Conservation (phyloP, 768 basidiomycete species). For the Tylopilus balloui region DNA sequence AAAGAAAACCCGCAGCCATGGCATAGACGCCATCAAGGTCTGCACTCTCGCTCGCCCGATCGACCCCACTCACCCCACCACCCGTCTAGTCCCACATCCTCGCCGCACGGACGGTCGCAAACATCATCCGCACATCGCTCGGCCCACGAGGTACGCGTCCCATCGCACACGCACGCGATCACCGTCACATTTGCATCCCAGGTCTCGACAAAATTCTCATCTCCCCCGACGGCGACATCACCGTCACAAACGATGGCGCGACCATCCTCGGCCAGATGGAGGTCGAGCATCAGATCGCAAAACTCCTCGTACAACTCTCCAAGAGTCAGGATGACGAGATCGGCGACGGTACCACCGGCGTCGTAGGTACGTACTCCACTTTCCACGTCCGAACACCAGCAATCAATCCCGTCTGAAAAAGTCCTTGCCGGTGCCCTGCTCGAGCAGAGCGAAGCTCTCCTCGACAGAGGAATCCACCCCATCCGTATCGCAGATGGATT, state of each 20-base stretch:
- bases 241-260: conserved; percentile 98
- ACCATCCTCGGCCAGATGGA: conserved; percentile 99
- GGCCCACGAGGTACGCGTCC: conserved; percentile 79
- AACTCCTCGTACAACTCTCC: conserved; percentile 91
- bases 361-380: conserved; percentile 72
- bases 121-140: conserved; percentile 91
- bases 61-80: conserved; percentile 9
- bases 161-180: conserved; percentile 5
- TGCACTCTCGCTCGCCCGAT: conserved; percentile 8
- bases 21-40: conserved; percentile 93
- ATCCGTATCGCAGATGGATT: conserved; percentile 99
- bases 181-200: conserved; percentile 29
- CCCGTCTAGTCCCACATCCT: conserved; percentile 80
- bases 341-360: conserved; percentile 98
- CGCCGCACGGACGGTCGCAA: conserved; percentile 88
- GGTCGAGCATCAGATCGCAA: conserved; percentile 98
- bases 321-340: conserved; percentile 99
- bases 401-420: conserved; percentile 36
- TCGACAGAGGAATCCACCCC: conserved; percentile 99
- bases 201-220: conserved; percentile 94
- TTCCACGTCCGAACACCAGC: conserved; percentile 2
- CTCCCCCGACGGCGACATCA: conserved; percentile 97
- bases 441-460: conserved; percentile 89
- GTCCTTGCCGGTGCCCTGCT: conserved; percentile 97
- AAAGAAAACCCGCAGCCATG: conserved; percentile 89